These are phyloP conservation scores for Liriodendron chinense DNA, from an alignment of 164 flowering plant species.

Conservation along the genomic window DNA sequence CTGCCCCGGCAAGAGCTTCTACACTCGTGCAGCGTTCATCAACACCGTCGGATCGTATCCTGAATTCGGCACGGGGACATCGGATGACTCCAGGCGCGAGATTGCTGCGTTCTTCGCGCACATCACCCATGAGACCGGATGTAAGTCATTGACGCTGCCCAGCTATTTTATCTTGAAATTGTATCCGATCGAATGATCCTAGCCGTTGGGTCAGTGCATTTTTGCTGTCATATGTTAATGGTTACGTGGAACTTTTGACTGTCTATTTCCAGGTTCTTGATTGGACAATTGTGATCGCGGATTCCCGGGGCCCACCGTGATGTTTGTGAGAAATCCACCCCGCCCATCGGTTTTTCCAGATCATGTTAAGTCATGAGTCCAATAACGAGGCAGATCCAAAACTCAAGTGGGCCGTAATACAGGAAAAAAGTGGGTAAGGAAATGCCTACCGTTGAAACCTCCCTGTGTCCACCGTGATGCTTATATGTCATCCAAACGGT, in stretches of 20 bases:
- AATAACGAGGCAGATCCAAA: too few species aligned
- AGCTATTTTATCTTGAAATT: neutral
- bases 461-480: neutral
- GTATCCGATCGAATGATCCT: neutral
- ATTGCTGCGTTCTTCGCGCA: slow-evolving; percentile 66
- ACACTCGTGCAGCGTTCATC: slow-evolving; percentile 45
- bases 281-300: too few species aligned
- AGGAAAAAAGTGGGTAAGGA: too few species aligned
- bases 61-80: slow-evolving; percentile 46
- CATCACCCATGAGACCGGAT: slow-evolving; percentile 39
- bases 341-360: too few species aligned
- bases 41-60: slow-evolving; percentile 33
- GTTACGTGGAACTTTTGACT: neutral
- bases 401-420: too few species aligned
- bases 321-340: too few species aligned
- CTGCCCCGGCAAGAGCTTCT: slow-evolving; percentile 53
- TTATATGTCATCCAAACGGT: neutral
- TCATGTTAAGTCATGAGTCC: too few species aligned
- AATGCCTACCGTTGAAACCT: too few species aligned
- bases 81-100: slow-evolving; percentile 55
- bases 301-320: too few species aligned
- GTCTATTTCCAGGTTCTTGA: too few species aligned
- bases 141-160: slow-evolving; percentile 30
- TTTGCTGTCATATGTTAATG: neutral
- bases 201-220: neutral